Evolutionary conservation across 345 rosid species (phyloP).

Genomic region (Gossypium turneri): DNA sequence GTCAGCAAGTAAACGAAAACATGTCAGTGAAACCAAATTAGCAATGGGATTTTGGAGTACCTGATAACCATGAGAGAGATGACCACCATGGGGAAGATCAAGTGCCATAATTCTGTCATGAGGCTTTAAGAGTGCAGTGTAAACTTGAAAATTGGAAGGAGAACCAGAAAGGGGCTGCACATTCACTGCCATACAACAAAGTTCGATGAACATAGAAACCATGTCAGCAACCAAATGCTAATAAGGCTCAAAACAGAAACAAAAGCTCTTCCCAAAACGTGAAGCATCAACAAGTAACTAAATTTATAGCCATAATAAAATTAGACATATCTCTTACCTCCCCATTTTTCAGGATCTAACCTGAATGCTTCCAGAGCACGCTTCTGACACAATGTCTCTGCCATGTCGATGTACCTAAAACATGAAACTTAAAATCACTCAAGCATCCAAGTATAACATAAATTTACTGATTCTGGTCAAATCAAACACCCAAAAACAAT

Average conservation of each 20-base stretch:
- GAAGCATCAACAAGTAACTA: background rate
- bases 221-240: background rate
- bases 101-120: conserved; percentile 99
- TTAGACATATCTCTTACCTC: conserved; percentile 49
- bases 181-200: conserved; percentile 57
- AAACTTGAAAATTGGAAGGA: conserved; percentile 94
- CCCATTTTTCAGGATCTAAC: conserved; percentile 98
- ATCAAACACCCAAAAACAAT: background rate
- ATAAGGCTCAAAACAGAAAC: conserved; percentile 1
- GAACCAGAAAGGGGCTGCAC: conserved; percentile 97
- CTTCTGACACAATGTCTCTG: conserved; percentile 87
- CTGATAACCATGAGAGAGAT: conserved; percentile 99
- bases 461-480: background rate
- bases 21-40: background rate
- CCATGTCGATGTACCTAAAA: conserved; percentile 95
- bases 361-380: conserved; percentile 94
- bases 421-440: conserved; percentile 19
- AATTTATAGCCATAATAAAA: background rate
- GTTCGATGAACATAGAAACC: conserved; percentile 16
- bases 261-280: conserved; percentile 5
- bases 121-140: conserved; percentile 87
- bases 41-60: conserved; percentile 32
- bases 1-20: background rate
- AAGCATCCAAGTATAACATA: conserved; percentile 1
- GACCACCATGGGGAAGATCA: conserved; percentile 99